Base-by-base conservation (phyloP, 2,329 filamentous ascomycete species). In the Verticillium nubilum region DNA sequence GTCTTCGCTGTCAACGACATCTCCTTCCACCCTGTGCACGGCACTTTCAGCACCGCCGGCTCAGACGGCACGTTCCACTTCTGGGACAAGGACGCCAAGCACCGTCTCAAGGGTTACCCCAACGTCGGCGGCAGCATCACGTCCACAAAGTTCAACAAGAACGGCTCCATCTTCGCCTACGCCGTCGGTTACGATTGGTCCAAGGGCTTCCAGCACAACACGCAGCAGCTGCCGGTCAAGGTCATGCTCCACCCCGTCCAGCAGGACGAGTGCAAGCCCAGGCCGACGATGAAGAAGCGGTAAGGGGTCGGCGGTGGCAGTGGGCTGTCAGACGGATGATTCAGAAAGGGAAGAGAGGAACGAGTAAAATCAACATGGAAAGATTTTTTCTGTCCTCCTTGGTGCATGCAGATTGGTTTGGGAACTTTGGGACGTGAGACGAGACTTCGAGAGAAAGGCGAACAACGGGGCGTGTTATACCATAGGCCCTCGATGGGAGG, bases 111-210 rank as follows among this genome's bases (percentile, higher is more conserved):
- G 81, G 95, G 95, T 15, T 99, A 93, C 70, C 91, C 91, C 54
- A 82, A 85, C 26, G 89, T 92, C 5, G 90, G 90, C 19, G 93
- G 93, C 60, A 91, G 90, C 68, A 99, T 99, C 77, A 90, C 90
- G 7, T 84, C 91, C 26, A 97, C 93, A 2, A 90, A 86, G n/a
- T 99, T 99, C 81, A 96, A 93, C 78, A 86, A 87, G 67, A 89
- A 82, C 60, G 95, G 95, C 57, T 88, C 76, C 70, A 92, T 94
- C 69, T 95, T 95, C 70, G 91, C 91, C 17, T 95, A 95, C 67
- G 92, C 93, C 27, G 86, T 97, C 54, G 92, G 92, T 72, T 99
- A 99, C 74, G 95, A 99, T 78, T 99, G 95, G 95, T 92, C 90
- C 78, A 98, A 99, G 80, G 95, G 95, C 17, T 97, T 94, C 77